Evolutionary conservation across 1,139 yeast genomes (phyloP), one percentile per base, ranked within the genome.

Genomic region (Magnusiomyces magnusii): DNA sequence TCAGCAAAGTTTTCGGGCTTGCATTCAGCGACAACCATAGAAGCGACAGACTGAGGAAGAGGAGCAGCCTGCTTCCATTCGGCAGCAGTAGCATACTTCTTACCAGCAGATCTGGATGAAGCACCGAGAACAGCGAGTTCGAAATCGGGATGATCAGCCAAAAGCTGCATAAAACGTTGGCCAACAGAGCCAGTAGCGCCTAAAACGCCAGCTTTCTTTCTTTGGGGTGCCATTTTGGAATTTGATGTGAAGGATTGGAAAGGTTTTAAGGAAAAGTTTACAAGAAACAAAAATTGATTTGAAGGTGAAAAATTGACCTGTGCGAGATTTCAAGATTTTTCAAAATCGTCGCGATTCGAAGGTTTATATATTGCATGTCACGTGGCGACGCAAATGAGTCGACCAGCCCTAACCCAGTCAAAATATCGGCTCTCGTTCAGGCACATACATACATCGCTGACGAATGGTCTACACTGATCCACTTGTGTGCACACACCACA

Each of bases 121-220:
- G 99, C 99, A 63, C 99, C 99, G 63, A 93, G 79, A 5, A 84
- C 95, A 61, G 83, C 80, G 59, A 93, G 76, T 72, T 89, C 91
- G 69, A 95, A 91, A 63, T 90, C 90, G 41, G 98, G 98, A 71
- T 93, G 98, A 63, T 87, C 77, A 1, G 92, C 82, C 64, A 93
- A 80, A 58, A 93, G 79, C 59, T 92, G 79, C 64, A 93, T 92
- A 72, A 93, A 93, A 68, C 99, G 82, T 76, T 93, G 99, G 58
- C 99, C 99, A 53, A 93, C 99, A 51, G 96, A 86, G 56, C 98
- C 99, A 25, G 98, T 92, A 66, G 98, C 98, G 58, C 99, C 99
- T 65, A 93, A 79, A 67, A 93, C 97, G 76, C 99, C 99, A 39
- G 49, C 59, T 47, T 47, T 49, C 51, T 55, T 57, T 21, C 36